Evolutionary conservation across 306 rosid species (phyloP), one percentile per base, ranked within the genome.

Genomic region (Potentilla sterilis): DNA sequence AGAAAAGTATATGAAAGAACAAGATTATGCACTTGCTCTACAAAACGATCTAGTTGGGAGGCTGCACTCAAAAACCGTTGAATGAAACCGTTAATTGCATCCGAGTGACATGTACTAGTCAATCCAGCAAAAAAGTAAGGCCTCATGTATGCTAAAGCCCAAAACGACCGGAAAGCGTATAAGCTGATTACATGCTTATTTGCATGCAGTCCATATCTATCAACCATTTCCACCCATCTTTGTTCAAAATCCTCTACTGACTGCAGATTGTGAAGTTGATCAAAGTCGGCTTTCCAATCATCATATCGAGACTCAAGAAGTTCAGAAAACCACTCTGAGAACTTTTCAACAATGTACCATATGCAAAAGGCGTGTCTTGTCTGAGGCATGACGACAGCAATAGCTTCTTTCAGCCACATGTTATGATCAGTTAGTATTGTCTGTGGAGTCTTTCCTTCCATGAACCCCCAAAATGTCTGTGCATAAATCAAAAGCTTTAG

Each of bases 351-450:
- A 51, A 92, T 87, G 77, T 90, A 91, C 96, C 94, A 92, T 77
- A 90, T 82, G 85, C 96, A 90, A 82, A 92, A 92, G 78, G 91
- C 94, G 32, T 90, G 94, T 67, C 85, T 87, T 28, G 90, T 86
- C 75, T 85, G 90, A 44, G 92, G 91, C 90, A 88, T 77, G 85
- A 83, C 94, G 48, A 76, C 83, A 70, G 89, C 86, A 76, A 92
- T 83, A 73, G 96, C 92, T 75, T 89, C 98, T 85, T 92, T 92
- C 79, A 90, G 94, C 98, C 98, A 92, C 74, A 83, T 85, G 84
- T 89, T 92, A 70, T 92, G 96, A 83, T 92, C 98, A 14, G 94
- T 92, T 81, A 87, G 79, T 77, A 89, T 78, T 42, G 92, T 86
- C 76, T 86, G 92, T 12, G 98, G 94, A 77, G 98, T 87, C 86